These are phyloP conservation scores for Suillus decipiens DNA, from an alignment of 768 basidiomycete species.

Conservation along the genomic window DNA sequence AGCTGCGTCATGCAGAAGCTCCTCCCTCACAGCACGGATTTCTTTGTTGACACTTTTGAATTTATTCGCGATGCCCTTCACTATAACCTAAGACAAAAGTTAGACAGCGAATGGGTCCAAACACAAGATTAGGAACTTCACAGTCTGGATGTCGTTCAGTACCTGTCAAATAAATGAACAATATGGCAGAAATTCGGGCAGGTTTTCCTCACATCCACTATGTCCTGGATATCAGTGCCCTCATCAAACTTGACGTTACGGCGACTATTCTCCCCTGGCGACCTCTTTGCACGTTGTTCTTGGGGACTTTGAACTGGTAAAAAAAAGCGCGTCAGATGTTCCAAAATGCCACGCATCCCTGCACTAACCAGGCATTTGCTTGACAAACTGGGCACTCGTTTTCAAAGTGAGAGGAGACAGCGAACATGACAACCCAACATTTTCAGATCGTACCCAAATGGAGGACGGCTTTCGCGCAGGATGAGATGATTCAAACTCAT, in stretches of 20 bases:
- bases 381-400: too few relatives aligned
- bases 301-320: background rate
- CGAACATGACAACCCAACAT: background rate
- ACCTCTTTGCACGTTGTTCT: background rate
- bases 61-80: constrained; percentile 45
- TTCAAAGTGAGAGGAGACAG: background rate
- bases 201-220: constrained; percentile 42
- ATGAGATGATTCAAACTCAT: background rate
- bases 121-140: constrained; percentile 17
- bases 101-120: constrained; percentile 14
- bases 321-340: background rate
- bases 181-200: background rate
- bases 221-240: constrained; percentile 31
- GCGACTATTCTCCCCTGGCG: background rate
- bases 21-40: constrained; percentile 44
- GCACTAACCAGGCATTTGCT: background rate
- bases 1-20: constrained; percentile 47
- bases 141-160: constrained; percentile 52
- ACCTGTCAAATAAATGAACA: constrained; percentile 35
- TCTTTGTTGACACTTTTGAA: constrained; percentile 51
- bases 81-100: constrained; percentile 43
- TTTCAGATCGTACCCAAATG: constrained; percentile 1
- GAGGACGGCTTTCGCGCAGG: background rate
- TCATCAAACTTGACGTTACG: constrained; percentile 2
- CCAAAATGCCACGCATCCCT: background rate